phyloP scores from a whole-genome alignment of 768 basidiomycete species.

The Tulasnella sp. region DNA sequence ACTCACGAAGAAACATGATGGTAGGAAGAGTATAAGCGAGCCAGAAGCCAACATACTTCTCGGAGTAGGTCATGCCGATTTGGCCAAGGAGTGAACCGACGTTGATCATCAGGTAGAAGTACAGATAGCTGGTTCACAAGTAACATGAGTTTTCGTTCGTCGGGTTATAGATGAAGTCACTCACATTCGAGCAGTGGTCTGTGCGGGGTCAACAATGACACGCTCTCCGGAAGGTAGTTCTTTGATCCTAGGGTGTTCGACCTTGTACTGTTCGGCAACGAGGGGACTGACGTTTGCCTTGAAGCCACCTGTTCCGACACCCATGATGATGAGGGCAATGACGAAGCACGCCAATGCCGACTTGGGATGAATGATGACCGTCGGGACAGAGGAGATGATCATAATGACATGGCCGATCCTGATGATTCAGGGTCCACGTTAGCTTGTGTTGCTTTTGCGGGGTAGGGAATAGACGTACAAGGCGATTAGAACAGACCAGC shows the following conservation, averaged over 20 bases:
- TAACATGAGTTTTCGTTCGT: neutral
- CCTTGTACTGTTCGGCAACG: constrained; percentile 31
- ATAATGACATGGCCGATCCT: constrained; percentile 25
- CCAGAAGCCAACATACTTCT: constrained; percentile 30
- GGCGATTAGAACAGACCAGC: constrained; percentile 28
- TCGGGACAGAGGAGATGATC: constrained; percentile 25
- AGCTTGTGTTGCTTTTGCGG: neutral
- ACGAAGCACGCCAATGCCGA: constrained; percentile 27
- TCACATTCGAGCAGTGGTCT: constrained; percentile 28
- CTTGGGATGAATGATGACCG: constrained; percentile 26
- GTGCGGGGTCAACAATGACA: constrained; percentile 31
- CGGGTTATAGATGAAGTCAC: constrained; percentile 16
- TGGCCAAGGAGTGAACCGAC: constrained; percentile 30
- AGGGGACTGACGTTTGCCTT: constrained; percentile 32
- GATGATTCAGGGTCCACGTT: neutral
- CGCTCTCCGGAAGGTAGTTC: constrained; percentile 24
- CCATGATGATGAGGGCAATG: constrained; percentile 30
- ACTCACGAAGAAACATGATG: constrained; percentile 6
- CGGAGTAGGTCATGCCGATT: constrained; percentile 28
- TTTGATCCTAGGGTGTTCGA: constrained; percentile 16
- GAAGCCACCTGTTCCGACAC: constrained; percentile 25
- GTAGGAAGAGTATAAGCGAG: constrained; percentile 28
- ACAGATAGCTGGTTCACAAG: constrained; percentile 13
- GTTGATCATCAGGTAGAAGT: constrained; percentile 28
- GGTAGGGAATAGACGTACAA: constrained; percentile 18